Conservation (phyloP, 2,329 filamentous ascomycete species). For the Exophiala sp. region DNA sequence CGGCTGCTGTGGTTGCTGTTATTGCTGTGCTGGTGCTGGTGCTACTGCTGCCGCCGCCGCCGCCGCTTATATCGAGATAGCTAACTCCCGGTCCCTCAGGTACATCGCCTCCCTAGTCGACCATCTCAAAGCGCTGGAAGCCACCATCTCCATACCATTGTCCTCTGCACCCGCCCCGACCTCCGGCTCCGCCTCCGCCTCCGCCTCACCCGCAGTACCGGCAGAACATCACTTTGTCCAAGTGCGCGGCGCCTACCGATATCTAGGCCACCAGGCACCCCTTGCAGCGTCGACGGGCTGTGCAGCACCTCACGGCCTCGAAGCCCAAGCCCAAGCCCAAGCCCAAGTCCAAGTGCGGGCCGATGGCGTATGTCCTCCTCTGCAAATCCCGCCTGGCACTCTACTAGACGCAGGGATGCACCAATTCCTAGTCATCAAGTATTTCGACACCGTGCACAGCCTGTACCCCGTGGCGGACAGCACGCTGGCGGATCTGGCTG, state of each 20-base stretch:
- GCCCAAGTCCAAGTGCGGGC: not conserved
- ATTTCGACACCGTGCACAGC: slow-evolving; percentile 1
- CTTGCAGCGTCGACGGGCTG: not conserved
- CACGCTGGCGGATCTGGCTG: not conserved
- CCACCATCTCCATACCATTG: not conserved
- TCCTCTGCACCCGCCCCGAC: not conserved
- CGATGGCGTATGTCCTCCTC: not conserved
- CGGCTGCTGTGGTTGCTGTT: too few relatives aligned
- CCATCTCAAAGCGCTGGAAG: slow-evolving; percentile 2
- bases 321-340: too few relatives aligned
- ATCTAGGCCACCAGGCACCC: not conserved
- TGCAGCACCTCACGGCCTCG: too few relatives aligned
- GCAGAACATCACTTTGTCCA: slow-evolving; percentile 1
- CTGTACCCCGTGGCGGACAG: slow-evolving; percentile 4
- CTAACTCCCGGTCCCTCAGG: not conserved
- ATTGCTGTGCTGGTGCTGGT: too few relatives aligned
- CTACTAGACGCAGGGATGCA: not conserved
- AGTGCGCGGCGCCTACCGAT: slow-evolving; percentile 1
- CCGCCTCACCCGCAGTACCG: not conserved
- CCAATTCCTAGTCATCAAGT: slow-evolving; percentile 1
- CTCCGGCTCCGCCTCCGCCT: not conserved
- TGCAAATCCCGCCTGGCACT: not conserved
- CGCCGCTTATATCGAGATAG: not conserved
- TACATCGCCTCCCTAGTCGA: slow-evolving; percentile 8
- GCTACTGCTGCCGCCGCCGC: too few relatives aligned